phyloP scores from a whole-genome alignment of 2,329 filamentous ascomycete species.

The Fusarium sp. region DNA sequence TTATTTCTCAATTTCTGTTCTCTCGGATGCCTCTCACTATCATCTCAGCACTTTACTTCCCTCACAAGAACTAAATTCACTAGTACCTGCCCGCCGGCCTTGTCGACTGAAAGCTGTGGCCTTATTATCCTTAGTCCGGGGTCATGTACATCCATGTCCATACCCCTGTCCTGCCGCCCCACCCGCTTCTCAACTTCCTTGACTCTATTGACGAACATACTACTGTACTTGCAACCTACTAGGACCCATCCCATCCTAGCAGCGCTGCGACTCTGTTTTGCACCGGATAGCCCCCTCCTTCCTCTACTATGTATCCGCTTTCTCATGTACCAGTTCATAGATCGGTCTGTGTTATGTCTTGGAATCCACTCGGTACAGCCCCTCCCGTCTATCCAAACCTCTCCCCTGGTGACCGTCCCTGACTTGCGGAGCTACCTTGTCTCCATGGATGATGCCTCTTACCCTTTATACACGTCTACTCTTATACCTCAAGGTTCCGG shows the following conservation, averaged over 20 bases:
- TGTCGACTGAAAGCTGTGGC: constrained; percentile 44
- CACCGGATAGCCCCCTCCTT: constrained; percentile 33
- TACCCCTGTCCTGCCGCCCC: constrained; percentile 34
- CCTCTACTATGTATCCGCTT: constrained; percentile 34
- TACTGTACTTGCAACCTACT: constrained; percentile 39
- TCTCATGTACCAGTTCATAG: constrained; percentile 43
- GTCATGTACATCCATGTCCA: constrained; percentile 35
- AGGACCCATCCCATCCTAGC: constrained; percentile 38
- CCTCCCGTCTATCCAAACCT: constrained; percentile 47
- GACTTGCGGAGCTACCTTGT: constrained; percentile 42
- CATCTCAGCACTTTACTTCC: constrained; percentile 7
- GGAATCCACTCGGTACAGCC: constrained; percentile 44
- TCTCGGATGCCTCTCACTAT: constrained; percentile 23
- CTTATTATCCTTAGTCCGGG: constrained; percentile 46
- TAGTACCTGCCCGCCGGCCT: constrained; percentile 35
- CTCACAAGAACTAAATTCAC: constrained; percentile 17
- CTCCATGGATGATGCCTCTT: constrained; percentile 50
- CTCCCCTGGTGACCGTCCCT: constrained; percentile 46
- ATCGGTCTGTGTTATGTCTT: constrained; percentile 48
- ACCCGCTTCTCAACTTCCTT: constrained; percentile 44
- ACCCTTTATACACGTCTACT: constrained; percentile 46
- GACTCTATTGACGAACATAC: constrained; percentile 44
- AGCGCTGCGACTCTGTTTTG: constrained; percentile 46
- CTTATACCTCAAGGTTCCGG: constrained; percentile 51
- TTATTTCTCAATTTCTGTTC: constrained; percentile 32